phyloP scores from a whole-genome alignment of 1,284 basidiomycete species.

The Microbotryomycetes sp. region DNA sequence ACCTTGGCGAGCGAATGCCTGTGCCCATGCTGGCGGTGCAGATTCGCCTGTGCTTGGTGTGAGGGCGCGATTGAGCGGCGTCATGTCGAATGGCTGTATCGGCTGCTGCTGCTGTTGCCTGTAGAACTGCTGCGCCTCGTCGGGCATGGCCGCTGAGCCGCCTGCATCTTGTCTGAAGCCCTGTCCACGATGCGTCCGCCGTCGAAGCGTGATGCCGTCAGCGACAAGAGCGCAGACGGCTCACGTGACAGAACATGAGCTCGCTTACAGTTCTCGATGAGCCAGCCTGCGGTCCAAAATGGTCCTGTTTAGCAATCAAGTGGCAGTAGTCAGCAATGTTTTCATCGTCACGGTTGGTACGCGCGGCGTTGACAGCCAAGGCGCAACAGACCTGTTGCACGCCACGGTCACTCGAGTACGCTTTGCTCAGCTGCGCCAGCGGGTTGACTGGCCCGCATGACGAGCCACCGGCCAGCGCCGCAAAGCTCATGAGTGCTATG shows the following conservation, averaged over 20 bases:
- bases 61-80: slow-evolving; percentile 22
- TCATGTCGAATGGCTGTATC: slow-evolving; percentile 24
- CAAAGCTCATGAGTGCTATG: slow-evolving; percentile 14
- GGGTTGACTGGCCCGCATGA: slow-evolving; percentile 77
- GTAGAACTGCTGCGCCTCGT: slow-evolving; percentile 27
- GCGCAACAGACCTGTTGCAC: slow-evolving; percentile 56
- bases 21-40: slow-evolving; percentile 24
- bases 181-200: neutral
- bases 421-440: slow-evolving; percentile 65
- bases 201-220: too few species aligned
- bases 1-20: slow-evolving; percentile 16
- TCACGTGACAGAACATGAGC: neutral
- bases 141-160: slow-evolving; percentile 2
- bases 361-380: slow-evolving; percentile 49
- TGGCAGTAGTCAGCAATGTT: neutral
- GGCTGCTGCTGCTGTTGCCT: slow-evolving; percentile 8
- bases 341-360: neutral
- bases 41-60: slow-evolving; percentile 10
- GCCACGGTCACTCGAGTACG: slow-evolving; percentile 67
- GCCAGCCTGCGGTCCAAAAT: slow-evolving; percentile 23
- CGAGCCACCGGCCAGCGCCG: slow-evolving; percentile 40
- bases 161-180: slow-evolving; percentile 22
- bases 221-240: neutral
- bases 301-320: slow-evolving; percentile 12
- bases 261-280: slow-evolving; percentile 10